A percentile compares a stretch with the other conserved stretches of the same genome.
phyloP scores from a whole-genome alignment of 2,329 filamentous ascomycete species.

The Curvularia hawaiiensis region DNA sequence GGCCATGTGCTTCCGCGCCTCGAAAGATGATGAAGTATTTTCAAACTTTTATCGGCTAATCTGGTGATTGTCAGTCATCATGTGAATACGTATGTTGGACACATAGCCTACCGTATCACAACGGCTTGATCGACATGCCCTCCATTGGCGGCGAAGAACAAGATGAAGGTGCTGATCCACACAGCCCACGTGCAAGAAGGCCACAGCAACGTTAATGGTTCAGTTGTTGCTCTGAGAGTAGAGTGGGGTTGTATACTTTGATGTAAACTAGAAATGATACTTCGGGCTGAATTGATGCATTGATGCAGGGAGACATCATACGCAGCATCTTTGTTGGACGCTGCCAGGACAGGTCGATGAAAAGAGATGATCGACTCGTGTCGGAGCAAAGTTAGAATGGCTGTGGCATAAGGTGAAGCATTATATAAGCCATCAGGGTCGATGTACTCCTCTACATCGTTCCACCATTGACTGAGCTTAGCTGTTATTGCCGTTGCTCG shows the following conservation, averaged over 20 bases:
- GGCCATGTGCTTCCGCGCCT: constrained; percentile 37
- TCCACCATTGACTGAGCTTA: constrained; percentile 59
- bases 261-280: constrained; percentile 53
- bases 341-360: constrained; percentile 57
- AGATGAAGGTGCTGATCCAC: constrained; percentile 60
- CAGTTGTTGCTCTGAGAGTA: neutral
- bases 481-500: constrained; percentile 55
- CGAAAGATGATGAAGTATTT: constrained; percentile 34
- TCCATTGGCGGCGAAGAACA: constrained; percentile 58
- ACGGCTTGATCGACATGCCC: constrained; percentile 48
- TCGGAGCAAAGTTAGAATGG: constrained; percentile 53
- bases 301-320: constrained; percentile 58
- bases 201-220: constrained; percentile 51
- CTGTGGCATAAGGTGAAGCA: constrained; percentile 45
- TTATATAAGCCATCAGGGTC: constrained; percentile 42
- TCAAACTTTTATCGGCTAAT: constrained; percentile 31
- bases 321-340: constrained; percentile 50
- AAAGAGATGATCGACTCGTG: constrained; percentile 59
- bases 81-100: neutral
- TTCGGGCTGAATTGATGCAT: constrained; percentile 58
- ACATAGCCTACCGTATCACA: constrained; percentile 47
- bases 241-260: constrained; percentile 19
- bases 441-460: constrained; percentile 57
- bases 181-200: constrained; percentile 60
- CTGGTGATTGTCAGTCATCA: constrained; percentile 22